Evolutionary conservation across 805 yeast genomes (phyloP), one percentile per base, ranked within the genome.

Genomic region (Zygoascus flipseniorum): DNA sequence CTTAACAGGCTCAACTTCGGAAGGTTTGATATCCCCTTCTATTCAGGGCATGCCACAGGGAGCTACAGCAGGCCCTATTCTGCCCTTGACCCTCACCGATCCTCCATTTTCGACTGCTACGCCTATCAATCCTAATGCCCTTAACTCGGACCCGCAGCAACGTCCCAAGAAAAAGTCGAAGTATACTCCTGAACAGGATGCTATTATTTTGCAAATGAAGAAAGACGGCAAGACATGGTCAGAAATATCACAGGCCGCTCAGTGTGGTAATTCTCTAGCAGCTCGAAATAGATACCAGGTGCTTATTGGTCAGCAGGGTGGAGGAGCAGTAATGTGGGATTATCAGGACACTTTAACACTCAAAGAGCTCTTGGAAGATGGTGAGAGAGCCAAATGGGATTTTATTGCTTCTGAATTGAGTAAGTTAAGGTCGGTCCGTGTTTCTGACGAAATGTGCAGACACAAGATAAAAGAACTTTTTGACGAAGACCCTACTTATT

Each of bases 211-310:
- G 8, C 70, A 71, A 18, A 66, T 85, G 64, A 86, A 85, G 64
- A 74, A 72, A 52, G 74, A 76, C 48, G 89, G 90, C 31, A 79
- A 77, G 57, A 69, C 81, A 1, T 85, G 93, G 92, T 81, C 78
- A 5, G 88, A 84, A 56, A 85, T 85, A 47, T 89, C 90, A 0
- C 80, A 80, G 52, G 69, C 72, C 2, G 77, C 87, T 1, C 75
- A 77, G 3, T 84, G 85, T 31, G 86, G 82, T 8, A 77, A 82
- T 43, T 82, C 79, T 55, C 69, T 85, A 42, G 88, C 92, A 0
- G 92, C 90, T 0, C 69, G 92, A 54, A 85, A 85, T 63, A 69
- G 92, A 54, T 86, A 86, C 61, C 92, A 85, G 66, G 92, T 85
- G 3, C 74, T 85, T 48, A 84, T 86, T 58, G 93, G 93, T 4